Base-by-base conservation (phyloP, 2,329 filamentous ascomycete species). In the Parastagonospora nodorum region DNA sequence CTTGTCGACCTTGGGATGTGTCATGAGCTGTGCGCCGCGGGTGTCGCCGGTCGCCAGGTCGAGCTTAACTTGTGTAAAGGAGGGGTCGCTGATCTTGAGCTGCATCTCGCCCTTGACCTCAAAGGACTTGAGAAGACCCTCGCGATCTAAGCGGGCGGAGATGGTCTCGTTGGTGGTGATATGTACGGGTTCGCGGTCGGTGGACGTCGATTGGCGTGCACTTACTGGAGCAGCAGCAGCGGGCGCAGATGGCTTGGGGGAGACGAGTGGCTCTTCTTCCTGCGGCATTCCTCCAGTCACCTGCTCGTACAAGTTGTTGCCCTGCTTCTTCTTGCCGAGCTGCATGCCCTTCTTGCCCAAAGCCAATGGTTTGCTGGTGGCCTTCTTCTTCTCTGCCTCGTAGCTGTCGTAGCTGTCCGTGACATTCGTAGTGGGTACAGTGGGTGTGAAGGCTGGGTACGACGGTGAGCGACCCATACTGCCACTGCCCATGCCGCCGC, bases 301-400 rank as follows among this genome's bases (percentile, higher is more conserved):
- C 67, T 92, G 89, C 76, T 97, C 93, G 73, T 96, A 97, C 82
- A 97, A 96, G 74, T 96, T 93, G 28, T 89, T 96, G 16, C 90
- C 92, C 81, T 97, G 97, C 53, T 90, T 96, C 80, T 99, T 99
- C 82, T 97, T 97, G 76, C 94, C 94, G 50, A 99, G 82, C 76
- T 97, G 93, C 95, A 99, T 99, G 63, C 94, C 94, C 81, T 99
- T 99, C 66, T 91, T 92, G 77, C 95, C 91, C 52, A 88, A 84
- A 43, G 89, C 84, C 67, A 84, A 72, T 84, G 94, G 96, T 77
- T 86, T 85, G 70, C 85, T 88, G 1, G 87, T 80, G 77, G 87
- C 80, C 79, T 96, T 96, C 80, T 96, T 97, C 85, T 97, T 97
- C 76, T 96, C 94, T 1, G 92, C 92, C 75, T 96, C 92, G 74